Evolutionary conservation across 2,329 filamentous ascomycete genomes (phyloP).

Genomic region (Colletotrichum nymphaeae): DNA sequence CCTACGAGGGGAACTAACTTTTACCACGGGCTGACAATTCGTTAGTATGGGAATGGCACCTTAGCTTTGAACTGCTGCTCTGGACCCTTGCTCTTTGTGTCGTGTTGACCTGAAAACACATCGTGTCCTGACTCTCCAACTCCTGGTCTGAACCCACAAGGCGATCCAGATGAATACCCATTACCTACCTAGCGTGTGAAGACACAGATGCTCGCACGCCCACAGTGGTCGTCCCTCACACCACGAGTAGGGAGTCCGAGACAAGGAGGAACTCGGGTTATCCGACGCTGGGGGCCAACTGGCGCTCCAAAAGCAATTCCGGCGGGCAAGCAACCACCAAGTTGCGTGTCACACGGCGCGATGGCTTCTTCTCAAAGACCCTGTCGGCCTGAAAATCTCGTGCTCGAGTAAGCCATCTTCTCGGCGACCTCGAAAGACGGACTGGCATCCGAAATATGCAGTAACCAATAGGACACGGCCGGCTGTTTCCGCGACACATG

Average conservation of each 20-base stretch:
- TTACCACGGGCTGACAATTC: not conserved
- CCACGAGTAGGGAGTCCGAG: conserved; percentile 18
- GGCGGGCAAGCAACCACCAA: not conserved
- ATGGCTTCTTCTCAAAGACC: not conserved
- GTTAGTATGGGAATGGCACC: not conserved
- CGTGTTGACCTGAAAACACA: not conserved
- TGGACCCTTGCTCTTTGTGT: conserved; percentile 7
- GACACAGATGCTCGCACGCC: not conserved
- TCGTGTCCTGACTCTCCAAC: not conserved
- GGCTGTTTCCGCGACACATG: not conserved
- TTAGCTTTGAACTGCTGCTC: not conserved
- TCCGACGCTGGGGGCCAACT: not conserved
- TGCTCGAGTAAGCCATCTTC: not conserved
- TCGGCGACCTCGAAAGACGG: not conserved
- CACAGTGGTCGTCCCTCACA: not conserved
- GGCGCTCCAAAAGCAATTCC: conserved; percentile 9
- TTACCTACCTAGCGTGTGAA: not conserved
- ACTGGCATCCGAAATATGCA: not conserved
- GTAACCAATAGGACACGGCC: not conserved
- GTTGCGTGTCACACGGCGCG: conserved; percentile 8
- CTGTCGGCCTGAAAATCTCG: not conserved
- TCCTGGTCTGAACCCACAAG: conserved; percentile 7
- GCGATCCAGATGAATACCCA: conserved; percentile 19
- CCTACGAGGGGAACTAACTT: not conserved
- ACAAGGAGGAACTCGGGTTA: conserved; percentile 10